A percentile compares a stretch with the other conserved stretches of the same genome.
These are phyloP conservation scores for Colletotrichum sidae DNA, from an alignment of 2,329 filamentous ascomycete genomes.

Conservation along the genomic window DNA sequence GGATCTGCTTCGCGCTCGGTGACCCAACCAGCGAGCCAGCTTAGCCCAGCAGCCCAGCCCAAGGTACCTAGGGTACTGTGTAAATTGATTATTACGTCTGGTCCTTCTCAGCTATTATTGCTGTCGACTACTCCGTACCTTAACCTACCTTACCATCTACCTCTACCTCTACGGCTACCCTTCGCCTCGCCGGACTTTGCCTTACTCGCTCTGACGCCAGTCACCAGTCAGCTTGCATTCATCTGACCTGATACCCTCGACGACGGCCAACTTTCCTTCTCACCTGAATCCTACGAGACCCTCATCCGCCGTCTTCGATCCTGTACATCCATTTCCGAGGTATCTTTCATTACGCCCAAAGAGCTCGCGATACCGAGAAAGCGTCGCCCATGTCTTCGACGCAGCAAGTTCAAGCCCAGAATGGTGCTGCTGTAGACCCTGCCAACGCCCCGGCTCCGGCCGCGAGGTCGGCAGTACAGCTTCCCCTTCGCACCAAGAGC, in stretches of 20 bases:
- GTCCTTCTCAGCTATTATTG: constrained; percentile 23
- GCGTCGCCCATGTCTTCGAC: constrained; percentile 36
- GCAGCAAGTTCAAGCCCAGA: constrained; percentile 31
- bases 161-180: constrained; percentile 1
- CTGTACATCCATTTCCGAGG: constrained; percentile 3
- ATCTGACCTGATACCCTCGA: constrained; percentile 13
- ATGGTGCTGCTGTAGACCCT: constrained; percentile 37
- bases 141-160: no score
- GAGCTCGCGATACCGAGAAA: background rate
- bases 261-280: constrained; percentile 11
- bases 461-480: constrained; percentile 25
- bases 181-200: background rate
- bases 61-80: background rate
- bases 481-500: constrained; percentile 43
- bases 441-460: constrained; percentile 18
- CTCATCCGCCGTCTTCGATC: background rate
- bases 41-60: constrained; percentile 3
- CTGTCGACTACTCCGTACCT: background rate
- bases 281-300: constrained; percentile 1
- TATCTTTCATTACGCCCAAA: background rate
- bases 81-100: constrained; percentile 37
- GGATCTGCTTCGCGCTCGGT: constrained; percentile 30
- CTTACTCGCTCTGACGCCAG: constrained; percentile 34
- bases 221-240: constrained; percentile 34
- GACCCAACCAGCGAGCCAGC: constrained; percentile 11